Evolutionary conservation across 2,329 filamentous ascomycete species (phyloP), one percentile per base, ranked within the genome.

Genomic region (Metarhizium album): DNA sequence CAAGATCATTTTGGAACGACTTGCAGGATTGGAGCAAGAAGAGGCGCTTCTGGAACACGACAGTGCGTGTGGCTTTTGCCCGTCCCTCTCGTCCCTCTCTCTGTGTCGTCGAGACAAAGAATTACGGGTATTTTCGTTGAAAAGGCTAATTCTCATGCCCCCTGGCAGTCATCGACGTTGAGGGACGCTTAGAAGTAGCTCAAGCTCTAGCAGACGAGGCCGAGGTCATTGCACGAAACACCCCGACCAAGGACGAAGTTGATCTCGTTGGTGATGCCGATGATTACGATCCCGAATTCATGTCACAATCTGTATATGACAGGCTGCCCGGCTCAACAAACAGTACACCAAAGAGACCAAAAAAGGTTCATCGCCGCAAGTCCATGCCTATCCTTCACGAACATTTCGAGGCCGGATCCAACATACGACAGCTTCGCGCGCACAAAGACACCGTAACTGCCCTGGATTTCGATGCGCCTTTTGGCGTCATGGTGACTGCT

Each of bases 221-320:
- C 24, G 78, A 79, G 54, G 74, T 74, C 18, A 70, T 80, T 52
- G 77, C 74, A 7, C 68, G 74, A 57, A 70, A 74, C 49, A 74
- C 75, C 2, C 71, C 74, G 2, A 73, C 72, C 16, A 74, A 74
- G 54, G 73, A 76, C 14, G 78, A 79, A 48, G 72, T 76, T 45
- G 78, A 80, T 54, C 63, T 75, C 7, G 73, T 73, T 23, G 71
- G 72, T 35, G 75, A 75, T 55, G 69, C 72, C 52, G 72, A 75
- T 47, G 72, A 76, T 35, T 69, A 74, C 40, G 67, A 69, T 31
- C 56, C 63, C 23, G 77, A 75, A 1, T 98, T 97, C 72, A 97
- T 97, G 93, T 96, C 93, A 3, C 89, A 96, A 67, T 96, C 90
- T 13, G 88, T 98, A 59, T 98, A 97, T 66, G 87, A 94, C 58